These are phyloP conservation scores for Tuber magnatum DNA, from an alignment of 495 filamentous ascomycete genomes.

Conservation along the genomic window DNA sequence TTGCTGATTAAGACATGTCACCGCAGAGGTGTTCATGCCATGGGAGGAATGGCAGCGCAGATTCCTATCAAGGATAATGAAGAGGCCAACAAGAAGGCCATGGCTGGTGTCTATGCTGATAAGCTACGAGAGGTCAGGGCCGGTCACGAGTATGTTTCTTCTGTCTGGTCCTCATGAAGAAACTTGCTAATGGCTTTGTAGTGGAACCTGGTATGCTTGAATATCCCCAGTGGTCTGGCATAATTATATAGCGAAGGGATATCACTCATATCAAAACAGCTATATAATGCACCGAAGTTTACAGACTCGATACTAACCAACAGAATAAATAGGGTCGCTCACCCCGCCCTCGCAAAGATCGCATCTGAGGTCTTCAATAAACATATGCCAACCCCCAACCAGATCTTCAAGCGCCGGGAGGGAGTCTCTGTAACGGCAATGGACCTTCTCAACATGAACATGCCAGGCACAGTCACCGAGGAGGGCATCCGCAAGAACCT, in stretches of 20 bases:
- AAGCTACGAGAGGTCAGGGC: constrained; percentile 94
- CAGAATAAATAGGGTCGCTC: constrained; percentile 73
- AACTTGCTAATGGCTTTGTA: constrained; percentile 21
- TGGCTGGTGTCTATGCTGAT: constrained; percentile 87
- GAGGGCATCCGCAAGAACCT: constrained; percentile 97
- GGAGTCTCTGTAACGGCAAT: constrained; percentile 80
- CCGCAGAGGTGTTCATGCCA: constrained; percentile 87
- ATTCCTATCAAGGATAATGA: constrained; percentile 96
- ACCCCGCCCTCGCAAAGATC: constrained; percentile 84
- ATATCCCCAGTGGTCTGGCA: not conserved
- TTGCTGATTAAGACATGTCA: constrained; percentile 97
- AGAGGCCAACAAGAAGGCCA: constrained; percentile 83
- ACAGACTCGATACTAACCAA: not conserved
- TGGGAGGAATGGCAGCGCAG: constrained; percentile 99
- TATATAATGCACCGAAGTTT: not conserved
- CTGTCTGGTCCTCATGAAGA: not conserved
- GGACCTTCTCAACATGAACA: constrained; percentile 97
- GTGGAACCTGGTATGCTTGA: constrained; percentile 36
- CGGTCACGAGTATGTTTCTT: constrained; percentile 64
- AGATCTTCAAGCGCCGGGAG: constrained; percentile 83
- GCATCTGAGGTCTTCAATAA: constrained; percentile 95
- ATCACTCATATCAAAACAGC: not conserved
- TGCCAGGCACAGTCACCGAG: constrained; percentile 88
- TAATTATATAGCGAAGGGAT: not conserved
- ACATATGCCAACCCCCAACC: constrained; percentile 98